Base-by-base conservation (phyloP, 257 asterid species). In the Perilla frutescens region DNA sequence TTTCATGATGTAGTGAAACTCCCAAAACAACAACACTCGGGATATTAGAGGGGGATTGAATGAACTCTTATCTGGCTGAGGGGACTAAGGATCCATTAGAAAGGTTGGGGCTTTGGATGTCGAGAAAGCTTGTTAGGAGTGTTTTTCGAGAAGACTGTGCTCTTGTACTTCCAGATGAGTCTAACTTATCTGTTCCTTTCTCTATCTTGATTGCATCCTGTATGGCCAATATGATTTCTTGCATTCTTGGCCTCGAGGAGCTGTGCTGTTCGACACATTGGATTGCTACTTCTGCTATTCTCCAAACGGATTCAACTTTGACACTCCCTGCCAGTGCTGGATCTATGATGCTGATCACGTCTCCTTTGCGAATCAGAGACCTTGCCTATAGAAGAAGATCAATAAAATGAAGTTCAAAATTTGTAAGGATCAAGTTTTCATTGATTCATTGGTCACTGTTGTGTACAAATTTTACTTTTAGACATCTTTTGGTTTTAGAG, bases 261-360 rank as follows among this genome's bases (percentile, higher is more conserved):
- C 97, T 66, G 79, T 92, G 96, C 68, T 89, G 94, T 54, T 90
- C 96, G 3, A 95, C 97, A 31, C 98, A 95, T 54, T 95, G 99
- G 26, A 92, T 86, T 15, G 98, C 97, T 1, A 87, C 91, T 82
- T 95, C 99, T 8, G 98, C 97, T 72, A 95, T 79, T 74, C 97
- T 82, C 98, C 99, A 95, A 14, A 92, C 70, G 0, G 98, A 92
- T 51, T 95, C 98, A 8, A 87, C 88, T 74, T 92, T 95, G 11
- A 92, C 89, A 2, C 44, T 73, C 58, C 94, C 97, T 20, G 76
- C 74, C 10, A 95, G 75, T 44, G 77, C 72, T 6, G 96, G 94
- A 77, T 92, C 98, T 66, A 87, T 81, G 41, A 92, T 84, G 88
- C 99, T 90, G n/a, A 81, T 74, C 66, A 95, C 93, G 12, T 95